Conservation (phyloP, 2,329 filamentous ascomycete species). For the Teratosphaeria viscida region DNA sequence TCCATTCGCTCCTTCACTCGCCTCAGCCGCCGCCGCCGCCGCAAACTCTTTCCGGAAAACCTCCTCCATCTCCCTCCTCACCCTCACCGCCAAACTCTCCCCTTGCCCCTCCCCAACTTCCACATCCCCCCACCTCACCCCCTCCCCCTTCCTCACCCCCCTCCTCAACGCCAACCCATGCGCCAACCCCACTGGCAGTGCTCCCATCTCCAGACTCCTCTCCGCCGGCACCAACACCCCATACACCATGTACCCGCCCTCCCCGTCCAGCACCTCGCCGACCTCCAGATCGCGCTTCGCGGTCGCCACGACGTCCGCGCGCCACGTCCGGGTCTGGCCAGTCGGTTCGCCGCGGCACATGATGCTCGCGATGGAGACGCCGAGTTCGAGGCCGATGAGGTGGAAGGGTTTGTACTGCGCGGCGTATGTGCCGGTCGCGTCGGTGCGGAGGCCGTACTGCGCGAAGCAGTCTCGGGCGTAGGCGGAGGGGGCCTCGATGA, state of each 20-base stretch:
- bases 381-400: constrained; percentile 38
- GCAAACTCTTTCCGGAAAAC: constrained; percentile 21
- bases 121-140: constrained; percentile 36
- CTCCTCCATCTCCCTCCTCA: constrained; percentile 36
- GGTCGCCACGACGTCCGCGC: constrained; percentile 37
- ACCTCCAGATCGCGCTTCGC: constrained; percentile 36
- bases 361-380: constrained; percentile 34
- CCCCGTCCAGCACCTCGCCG: constrained; percentile 36
- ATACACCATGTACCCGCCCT: constrained; percentile 38
- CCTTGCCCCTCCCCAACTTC: constrained; percentile 32
- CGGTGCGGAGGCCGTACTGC: constrained; percentile 37
- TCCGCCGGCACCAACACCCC: constrained; percentile 34
- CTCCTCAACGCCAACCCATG: constrained; percentile 34
- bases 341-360: constrained; percentile 39
- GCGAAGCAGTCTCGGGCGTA: constrained; percentile 36
- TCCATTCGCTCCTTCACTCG: not conserved
- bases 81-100: constrained; percentile 27
- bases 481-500: constrained; percentile 33
- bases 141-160: constrained; percentile 32
- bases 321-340: constrained; percentile 35
- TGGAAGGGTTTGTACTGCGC: constrained; percentile 40
- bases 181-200: constrained; percentile 35
- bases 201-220: constrained; percentile 31
- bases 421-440: constrained; percentile 32
- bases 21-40: not conserved